Conservation (phyloP, 2,329 filamentous ascomycete species). For the Coniochaeta ligniaria region DNA sequence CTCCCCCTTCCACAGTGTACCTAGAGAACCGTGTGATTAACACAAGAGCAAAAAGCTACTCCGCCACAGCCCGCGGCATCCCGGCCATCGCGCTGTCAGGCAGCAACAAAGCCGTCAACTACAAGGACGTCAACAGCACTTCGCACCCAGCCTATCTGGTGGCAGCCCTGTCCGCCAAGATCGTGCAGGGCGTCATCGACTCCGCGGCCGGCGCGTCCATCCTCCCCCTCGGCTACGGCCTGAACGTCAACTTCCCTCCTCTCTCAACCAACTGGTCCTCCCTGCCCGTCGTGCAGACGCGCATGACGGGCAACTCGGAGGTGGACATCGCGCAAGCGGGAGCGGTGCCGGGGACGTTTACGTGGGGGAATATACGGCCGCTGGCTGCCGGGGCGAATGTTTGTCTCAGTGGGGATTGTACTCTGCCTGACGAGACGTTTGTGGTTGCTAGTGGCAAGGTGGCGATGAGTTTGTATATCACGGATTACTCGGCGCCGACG, state of each 20-base stretch:
- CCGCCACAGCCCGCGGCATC: conserved; percentile 1
- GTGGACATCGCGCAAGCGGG: not conserved
- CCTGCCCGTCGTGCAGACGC: not conserved
- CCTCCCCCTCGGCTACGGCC: not conserved
- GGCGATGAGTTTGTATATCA: not conserved
- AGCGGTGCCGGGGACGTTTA: not conserved
- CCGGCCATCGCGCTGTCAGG: not conserved
- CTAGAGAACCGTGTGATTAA: not conserved
- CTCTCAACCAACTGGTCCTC: not conserved
- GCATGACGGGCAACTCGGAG: conserved; percentile 1
- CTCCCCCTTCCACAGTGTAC: no score
- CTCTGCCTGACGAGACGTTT: not conserved
- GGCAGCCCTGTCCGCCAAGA: not conserved
- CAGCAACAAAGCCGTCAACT: not conserved
- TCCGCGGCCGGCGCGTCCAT: not conserved
- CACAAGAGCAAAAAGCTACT: not conserved
- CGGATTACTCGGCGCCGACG: conserved; percentile 2
- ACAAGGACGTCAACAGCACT: not conserved
- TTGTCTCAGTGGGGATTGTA: not conserved
- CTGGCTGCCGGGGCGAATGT: not conserved
- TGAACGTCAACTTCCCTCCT: conserved; percentile 1
- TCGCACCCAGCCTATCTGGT: not conserved
- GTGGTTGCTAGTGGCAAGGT: not conserved
- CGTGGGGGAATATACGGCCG: not conserved
- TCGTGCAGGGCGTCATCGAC: conserved; percentile 1